Evolutionary conservation across 2,329 filamentous ascomycete species (phyloP), one percentile per base, ranked within the genome.

Genomic region (Colletotrichum euphorbiae): DNA sequence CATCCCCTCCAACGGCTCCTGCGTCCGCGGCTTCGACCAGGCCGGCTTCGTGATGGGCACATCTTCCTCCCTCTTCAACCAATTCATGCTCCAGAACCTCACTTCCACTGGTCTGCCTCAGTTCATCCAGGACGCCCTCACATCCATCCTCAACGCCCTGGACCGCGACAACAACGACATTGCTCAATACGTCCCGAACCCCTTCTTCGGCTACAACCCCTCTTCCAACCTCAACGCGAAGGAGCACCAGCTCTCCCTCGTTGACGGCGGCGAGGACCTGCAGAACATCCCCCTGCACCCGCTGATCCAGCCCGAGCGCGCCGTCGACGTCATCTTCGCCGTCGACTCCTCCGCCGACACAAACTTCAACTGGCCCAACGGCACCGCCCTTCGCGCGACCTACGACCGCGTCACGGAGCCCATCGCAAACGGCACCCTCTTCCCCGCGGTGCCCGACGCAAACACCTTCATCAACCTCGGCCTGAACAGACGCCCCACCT

Each of bases 21-120:
- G 87, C 70, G 79, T 84, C 31, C 75, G 75, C 24, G 93, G 93
- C 1, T 94, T 93, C 72, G 93, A 97, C 77, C 94, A 93, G 72
- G 87, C 88, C 6, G 92, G 92, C 2, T 97, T 89, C 73, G 83
- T 96, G 36, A 93, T 95, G 88, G 93, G 93, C 67, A 96, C 93
- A 0, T 93, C 91, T 11, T 93, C 90, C 15, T 90, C 90, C 8
- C 83, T 97, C 4, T 97, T 97, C 83, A 97, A 97, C 80, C 83
- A 90, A 62, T 84, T 97, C 85, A 84, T 97, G 89, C 42, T 96
- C 89, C 28, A 82, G 74, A 76, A 82, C 66, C 80, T 72, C 46
- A 54, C 76, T 19, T 75, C 71, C 73, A n/a, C 77, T 77, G 46
- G 62, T 19, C 42, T 71, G 19, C 63, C 59, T 51, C n/a, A 69